Base-by-base conservation (phyloP, 495 filamentous ascomycete species). In the Tuber indicum region DNA sequence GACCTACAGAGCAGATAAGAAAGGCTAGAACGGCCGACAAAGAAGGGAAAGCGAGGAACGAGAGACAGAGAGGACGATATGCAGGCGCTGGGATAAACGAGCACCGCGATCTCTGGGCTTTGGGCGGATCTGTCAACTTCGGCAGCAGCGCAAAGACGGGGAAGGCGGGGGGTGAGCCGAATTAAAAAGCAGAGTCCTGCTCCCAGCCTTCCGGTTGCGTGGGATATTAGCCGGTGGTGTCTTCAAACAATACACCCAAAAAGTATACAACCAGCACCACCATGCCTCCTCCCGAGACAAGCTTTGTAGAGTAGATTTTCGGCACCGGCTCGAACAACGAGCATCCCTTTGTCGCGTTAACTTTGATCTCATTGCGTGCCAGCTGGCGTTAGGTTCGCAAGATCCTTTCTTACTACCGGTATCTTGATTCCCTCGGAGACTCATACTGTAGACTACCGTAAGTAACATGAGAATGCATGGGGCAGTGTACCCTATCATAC, bases 61-160 rank as follows among this genome's bases (percentile, higher is more conserved):
- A 66, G 58, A 66, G 26, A 36, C 26, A 19, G 58, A 66, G 58
- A 66, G 26, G 10, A 66, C 26, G 58, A 66, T 36, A 66, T 66
- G 74, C 77, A 72, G 74, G 78, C 58, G 74, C 66, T 74, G 58
- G 75, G 69, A 66, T 80, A 80, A 62, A 80, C 78, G 74, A 76
- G 74, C 71, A 32, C 71, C 75, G 77, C 76, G 78, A 80, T 80
- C 78, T 80, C 78, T 76, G 78, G 74, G 74, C 74, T 80, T 77
- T 76, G 72, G 77, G 77, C 77, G 76, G 77, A 80, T 80, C 78
- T 69, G 75, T 79, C 72, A 70, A 69, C 71, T 72, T 76, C 71
- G 74, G 71, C 70, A 70, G 70, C 71, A 77, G 77, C 74, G 78
- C 44, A 46, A 17, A 70, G 75, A 77, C 39, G 39, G 39, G 39